phyloP scores from a whole-genome alignment of 805 yeast species.

The Lipomyces yamanashiensis region DNA sequence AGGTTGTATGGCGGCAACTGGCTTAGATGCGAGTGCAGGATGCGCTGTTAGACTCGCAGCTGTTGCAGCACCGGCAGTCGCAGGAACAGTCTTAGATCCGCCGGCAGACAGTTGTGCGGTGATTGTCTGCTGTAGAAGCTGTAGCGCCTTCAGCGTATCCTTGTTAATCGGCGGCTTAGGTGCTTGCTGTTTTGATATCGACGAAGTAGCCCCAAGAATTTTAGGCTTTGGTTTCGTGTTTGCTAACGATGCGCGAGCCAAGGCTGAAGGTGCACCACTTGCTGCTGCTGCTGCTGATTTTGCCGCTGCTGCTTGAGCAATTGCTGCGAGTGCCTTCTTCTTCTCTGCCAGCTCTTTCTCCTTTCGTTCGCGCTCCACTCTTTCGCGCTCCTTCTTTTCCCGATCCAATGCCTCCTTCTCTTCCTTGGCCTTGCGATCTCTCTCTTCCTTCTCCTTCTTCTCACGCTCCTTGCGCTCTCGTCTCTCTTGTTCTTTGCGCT shows the following conservation, averaged over 20 bases:
- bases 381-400: slow-evolving; percentile 34
- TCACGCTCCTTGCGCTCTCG: slow-evolving; percentile 46
- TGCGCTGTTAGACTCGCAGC: slow-evolving; percentile 2
- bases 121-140: slow-evolving; percentile 83
- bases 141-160: slow-evolving; percentile 74
- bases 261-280: slow-evolving; percentile 2
- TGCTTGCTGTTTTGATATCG: slow-evolving; percentile 28
- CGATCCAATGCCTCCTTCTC: slow-evolving; percentile 38
- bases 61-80: slow-evolving; percentile 11
- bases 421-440: slow-evolving; percentile 49
- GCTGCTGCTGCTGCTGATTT: slow-evolving; percentile 17
- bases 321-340: slow-evolving; percentile 25
- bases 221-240: slow-evolving; percentile 14
- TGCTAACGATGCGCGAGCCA: neutral
- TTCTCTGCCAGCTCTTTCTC: slow-evolving; percentile 39
- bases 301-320: slow-evolving; percentile 33
- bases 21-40: neutral
- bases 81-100: slow-evolving; percentile 9
- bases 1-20: neutral
- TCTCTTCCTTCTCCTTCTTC: slow-evolving; percentile 39
- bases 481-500: slow-evolving; percentile 64
- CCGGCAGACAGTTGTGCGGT: slow-evolving; percentile 73
- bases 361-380: slow-evolving; percentile 29
- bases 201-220: slow-evolving; percentile 23
- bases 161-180: slow-evolving; percentile 40